These are phyloP conservation scores for Castanea sativa DNA, from an alignment of 306 rosid genomes.

Conservation along the genomic window DNA sequence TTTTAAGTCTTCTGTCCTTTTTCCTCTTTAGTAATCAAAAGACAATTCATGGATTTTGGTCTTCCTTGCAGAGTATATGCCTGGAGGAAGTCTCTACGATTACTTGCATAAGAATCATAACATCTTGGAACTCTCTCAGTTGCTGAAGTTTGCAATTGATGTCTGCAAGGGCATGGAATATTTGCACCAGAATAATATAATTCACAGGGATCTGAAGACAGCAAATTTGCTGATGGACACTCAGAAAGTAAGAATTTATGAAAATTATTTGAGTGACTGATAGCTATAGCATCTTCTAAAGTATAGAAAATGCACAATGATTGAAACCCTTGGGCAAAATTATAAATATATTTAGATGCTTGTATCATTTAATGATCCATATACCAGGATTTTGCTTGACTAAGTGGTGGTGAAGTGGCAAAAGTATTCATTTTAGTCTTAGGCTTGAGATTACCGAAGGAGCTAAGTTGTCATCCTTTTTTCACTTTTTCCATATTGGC, in stretches of 20 bases:
- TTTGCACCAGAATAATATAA: conserved; percentile 77
- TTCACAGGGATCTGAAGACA: conserved; percentile 96
- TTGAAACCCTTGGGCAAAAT: background rate
- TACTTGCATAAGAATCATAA: conserved; percentile 90
- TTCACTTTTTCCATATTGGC: background rate
- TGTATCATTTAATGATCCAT: background rate
- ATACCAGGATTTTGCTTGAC: too few species aligned
- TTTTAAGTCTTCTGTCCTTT: conserved; percentile 1
- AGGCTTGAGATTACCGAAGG: background rate
- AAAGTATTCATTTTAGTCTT: background rate
- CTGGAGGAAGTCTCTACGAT: conserved; percentile 95
- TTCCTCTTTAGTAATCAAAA: conserved; percentile 20
- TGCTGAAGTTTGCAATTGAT: conserved; percentile 84
- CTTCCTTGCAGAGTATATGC: conserved; percentile 86
- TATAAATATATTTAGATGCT: background rate
- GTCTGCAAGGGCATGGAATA: conserved; percentile 97
- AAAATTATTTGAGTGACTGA: conserved; percentile 11
- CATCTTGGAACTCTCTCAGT: conserved; percentile 64
- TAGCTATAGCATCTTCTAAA: background rate
- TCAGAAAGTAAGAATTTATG: conserved; percentile 62
- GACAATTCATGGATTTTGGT: conserved; percentile 7
- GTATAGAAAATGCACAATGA: background rate
- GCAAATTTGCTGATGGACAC: conserved; percentile 94
- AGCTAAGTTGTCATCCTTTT: background rate
- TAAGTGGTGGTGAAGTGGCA: background rate